These are phyloP conservation scores for Yarrowia galli DNA, from an alignment of 1,139 yeast genomes.

Conservation along the genomic window DNA sequence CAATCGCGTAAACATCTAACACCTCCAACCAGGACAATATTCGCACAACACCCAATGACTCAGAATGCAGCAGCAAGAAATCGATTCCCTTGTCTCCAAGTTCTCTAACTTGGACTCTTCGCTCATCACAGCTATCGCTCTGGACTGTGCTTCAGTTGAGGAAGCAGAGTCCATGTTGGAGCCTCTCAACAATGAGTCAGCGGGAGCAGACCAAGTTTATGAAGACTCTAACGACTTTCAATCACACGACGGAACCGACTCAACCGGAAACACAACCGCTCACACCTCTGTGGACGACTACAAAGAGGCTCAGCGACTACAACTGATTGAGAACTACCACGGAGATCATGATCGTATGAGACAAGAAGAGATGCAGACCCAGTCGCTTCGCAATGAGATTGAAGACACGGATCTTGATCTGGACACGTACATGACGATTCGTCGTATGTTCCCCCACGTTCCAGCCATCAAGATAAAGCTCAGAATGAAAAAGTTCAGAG, in stretches of 20 bases:
- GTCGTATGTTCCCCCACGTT: conserved; percentile 31
- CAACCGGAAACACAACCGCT: conserved; percentile 17
- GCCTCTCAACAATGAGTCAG: conserved; percentile 24
- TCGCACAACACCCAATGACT: conserved; percentile 1
- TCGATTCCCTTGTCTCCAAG: conserved; percentile 23
- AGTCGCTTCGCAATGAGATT: conserved; percentile 1
- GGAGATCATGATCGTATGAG: conserved; percentile 12
- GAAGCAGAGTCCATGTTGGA: conserved; percentile 26
- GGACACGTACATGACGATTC: conserved; percentile 20
- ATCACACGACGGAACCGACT: conserved; percentile 21
- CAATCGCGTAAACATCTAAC: not conserved
- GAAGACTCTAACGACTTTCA: conserved; percentile 1
- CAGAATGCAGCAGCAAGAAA: conserved; percentile 16
- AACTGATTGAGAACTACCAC: conserved; percentile 33
- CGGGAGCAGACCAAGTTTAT: not conserved
- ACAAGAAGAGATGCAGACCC: conserved; percentile 17
- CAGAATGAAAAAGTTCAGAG: conserved; percentile 29
- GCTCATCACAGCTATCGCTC: conserved; percentile 36
- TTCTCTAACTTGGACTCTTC: conserved; percentile 35
- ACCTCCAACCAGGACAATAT: not conserved
- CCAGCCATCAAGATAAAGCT: conserved; percentile 22
- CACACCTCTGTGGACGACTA: conserved; percentile 11
- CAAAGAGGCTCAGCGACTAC: conserved; percentile 34
- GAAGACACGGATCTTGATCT: conserved; percentile 29
- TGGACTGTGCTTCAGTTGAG: conserved; percentile 18